Percentiles rank a stretch among this genome's conserved stretches.
phyloP scores from a whole-genome alignment of 1,284 basidiomycete genomes.

The Bondarzewia mesenterica region DNA sequence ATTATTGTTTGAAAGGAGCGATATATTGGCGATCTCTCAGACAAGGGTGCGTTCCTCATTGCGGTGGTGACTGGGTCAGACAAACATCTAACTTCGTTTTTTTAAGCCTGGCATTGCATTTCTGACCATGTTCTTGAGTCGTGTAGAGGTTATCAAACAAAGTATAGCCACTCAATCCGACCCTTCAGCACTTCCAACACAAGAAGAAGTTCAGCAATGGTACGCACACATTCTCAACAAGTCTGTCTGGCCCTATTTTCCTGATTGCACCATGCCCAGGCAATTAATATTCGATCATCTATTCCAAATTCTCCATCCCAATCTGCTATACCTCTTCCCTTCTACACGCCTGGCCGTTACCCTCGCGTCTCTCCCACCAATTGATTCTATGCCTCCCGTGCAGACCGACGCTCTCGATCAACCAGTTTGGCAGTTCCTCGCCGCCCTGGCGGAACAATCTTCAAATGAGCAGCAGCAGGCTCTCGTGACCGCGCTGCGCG shows the following conservation, averaged over 20 bases:
- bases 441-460: constrained; percentile 82
- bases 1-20: constrained; percentile 76
- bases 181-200: constrained; percentile 45
- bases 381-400: constrained; percentile 17
- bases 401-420: constrained; percentile 74
- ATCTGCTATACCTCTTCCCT: constrained; percentile 81
- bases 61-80: constrained; percentile 1
- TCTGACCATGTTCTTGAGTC: constrained; percentile 86
- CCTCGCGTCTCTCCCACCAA: constrained; percentile 23
- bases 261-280: constrained; percentile 34
- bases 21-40: constrained; percentile 64
- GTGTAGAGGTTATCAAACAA: constrained; percentile 87
- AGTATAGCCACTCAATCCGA: constrained; percentile 45
- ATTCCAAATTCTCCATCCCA: constrained; percentile 70
- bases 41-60: constrained; percentile 54
- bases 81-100: not conserved
- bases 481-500: constrained; percentile 81
- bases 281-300: constrained; percentile 80
- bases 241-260: not conserved
- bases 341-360: constrained; percentile 67
- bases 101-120: constrained; percentile 84
- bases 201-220: constrained; percentile 84
- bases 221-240: constrained; percentile 25
- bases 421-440: constrained; percentile 89
- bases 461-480: constrained; percentile 79